Evolutionary conservation across 2,329 filamentous ascomycete species (phyloP), one percentile per base, ranked within the genome.

Genomic region (Trichoderma gracile): DNA sequence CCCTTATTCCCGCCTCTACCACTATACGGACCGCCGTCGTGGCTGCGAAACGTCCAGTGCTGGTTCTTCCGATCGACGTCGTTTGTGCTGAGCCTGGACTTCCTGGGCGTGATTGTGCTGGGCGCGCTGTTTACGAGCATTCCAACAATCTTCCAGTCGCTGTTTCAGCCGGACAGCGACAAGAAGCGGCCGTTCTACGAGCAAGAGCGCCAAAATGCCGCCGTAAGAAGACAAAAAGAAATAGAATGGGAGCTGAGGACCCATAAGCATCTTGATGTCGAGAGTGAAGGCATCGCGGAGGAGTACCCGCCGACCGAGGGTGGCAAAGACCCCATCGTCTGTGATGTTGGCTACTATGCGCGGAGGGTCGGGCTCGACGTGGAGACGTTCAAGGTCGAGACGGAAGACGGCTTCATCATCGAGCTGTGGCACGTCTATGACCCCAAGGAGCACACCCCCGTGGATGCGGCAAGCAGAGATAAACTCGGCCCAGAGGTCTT

Each of bases 361-460:
- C 84, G 91, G 21, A 83, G 93, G 14, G 92, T 97, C 15, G 94
- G 94, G 0, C 82, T 98, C 1, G 92, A 97, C 67, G 86, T 92
- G 25, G 93, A 97, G 72, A 84, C 85, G 10, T 91, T 92, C 71
- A 82, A 91, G 56, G 93, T 97, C 0, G 89, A 96, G 75, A 97
- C 94, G 0, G 93, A 97, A 74, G 94, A 98, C 71, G 93, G 93
- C 0, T 97, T 97, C 73, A 86, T 97, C 52, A 90, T 97, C 67
- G 87, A 90, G 23, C 81, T 97, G 1, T 96, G 91, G 89, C 94
- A 97, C 74, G 82, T 97, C 27, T 96, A 91, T 74, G 89, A 97
- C 68, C 94, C 94, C 0, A 84, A 83, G 55, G 89, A 94, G 66
- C 89, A 92, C 72, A 80, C 79, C 0, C 81, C 82, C 1, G 75